Conservation (phyloP, 768 basidiomycete genomes). For the Panaeolus papilionaceus region DNA sequence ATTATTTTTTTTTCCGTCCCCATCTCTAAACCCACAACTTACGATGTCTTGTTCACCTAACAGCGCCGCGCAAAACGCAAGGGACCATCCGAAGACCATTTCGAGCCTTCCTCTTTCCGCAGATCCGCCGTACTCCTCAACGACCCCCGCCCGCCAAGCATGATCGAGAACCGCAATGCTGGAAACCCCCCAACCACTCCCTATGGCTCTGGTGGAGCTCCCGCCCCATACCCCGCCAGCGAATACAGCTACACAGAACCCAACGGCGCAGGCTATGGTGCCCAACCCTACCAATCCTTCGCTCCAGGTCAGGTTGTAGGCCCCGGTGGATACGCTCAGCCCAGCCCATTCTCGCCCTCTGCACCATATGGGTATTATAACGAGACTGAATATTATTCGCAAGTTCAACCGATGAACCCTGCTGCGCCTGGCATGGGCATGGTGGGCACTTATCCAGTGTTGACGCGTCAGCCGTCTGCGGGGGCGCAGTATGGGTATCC, state of each 20-base stretch:
- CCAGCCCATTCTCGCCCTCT: conserved; percentile 24
- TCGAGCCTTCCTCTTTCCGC: conserved; percentile 64
- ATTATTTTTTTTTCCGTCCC: not conserved
- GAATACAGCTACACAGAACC: conserved; percentile 23
- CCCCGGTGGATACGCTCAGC: conserved; percentile 22
- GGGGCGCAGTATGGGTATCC: not conserved
- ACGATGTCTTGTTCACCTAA: not conserved
- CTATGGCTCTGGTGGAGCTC: conserved; percentile 37
- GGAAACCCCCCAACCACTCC: conserved; percentile 40
- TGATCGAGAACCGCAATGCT: conserved; percentile 59
- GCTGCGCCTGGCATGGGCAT: conserved; percentile 30
- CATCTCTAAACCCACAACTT: conserved; percentile 13
- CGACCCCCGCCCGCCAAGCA: conserved; percentile 69
- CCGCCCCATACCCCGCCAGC: conserved; percentile 21
- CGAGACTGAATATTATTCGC: conserved; percentile 24
- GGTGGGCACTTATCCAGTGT: conserved; percentile 25
- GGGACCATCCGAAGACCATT: conserved; percentile 43
- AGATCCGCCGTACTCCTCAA: conserved; percentile 67
- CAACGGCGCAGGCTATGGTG: conserved; percentile 28
- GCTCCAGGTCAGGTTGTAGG: conserved; percentile 42
- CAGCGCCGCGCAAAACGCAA: conserved; percentile 52
- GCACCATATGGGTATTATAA: conserved; percentile 24
- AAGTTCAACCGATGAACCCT: conserved; percentile 7
- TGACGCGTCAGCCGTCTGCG: conserved; percentile 25
- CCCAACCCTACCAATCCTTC: conserved; percentile 35